phyloP scores from a whole-genome alignment of 345 rosid species.

The Dovyalis caffra region DNA sequence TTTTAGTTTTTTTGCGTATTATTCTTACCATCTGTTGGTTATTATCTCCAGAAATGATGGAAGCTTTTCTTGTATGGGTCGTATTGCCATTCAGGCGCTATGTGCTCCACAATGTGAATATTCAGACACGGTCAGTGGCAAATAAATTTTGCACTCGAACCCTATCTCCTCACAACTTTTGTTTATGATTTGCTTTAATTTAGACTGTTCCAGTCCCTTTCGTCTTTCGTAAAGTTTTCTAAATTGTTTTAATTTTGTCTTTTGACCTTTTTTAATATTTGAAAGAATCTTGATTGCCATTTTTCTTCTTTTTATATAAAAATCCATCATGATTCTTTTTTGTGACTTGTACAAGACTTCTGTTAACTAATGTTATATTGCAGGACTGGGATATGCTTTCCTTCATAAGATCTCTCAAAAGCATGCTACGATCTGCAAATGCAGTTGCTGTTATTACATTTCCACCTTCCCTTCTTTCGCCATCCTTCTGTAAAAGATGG shows the following conservation, averaged over 20 bases:
- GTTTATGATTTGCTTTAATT: not conserved
- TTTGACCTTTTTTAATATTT: not conserved
- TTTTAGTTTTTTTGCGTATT: not conserved
- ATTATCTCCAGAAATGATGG: conserved; percentile 49
- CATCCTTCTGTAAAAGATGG: conserved; percentile 66
- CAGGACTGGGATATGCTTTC: conserved; percentile 93
- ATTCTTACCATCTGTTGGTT: conserved; percentile 12
- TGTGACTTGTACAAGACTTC: not conserved
- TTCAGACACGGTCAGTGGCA: conserved; percentile 55
- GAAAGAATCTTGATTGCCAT: not conserved
- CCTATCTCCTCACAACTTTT: conserved; percentile 10
- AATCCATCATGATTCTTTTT: not conserved
- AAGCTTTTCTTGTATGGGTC: conserved; percentile 47
- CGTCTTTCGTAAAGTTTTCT: not conserved
- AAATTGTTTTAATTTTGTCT: not conserved
- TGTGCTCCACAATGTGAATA: conserved; percentile 82
- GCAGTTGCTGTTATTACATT: conserved; percentile 78
- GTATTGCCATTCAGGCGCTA: conserved; percentile 84
- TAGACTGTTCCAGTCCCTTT: not conserved
- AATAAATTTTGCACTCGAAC: conserved; percentile 6
- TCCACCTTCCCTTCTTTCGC: conserved; percentile 69
- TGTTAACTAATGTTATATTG: not conserved
- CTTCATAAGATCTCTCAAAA: conserved; percentile 70
- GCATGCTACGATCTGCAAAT: conserved; percentile 71
- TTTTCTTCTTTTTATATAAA: not conserved